Conservation (phyloP, 2,329 filamentous ascomycete species). For the Diaporthe batatas region DNA sequence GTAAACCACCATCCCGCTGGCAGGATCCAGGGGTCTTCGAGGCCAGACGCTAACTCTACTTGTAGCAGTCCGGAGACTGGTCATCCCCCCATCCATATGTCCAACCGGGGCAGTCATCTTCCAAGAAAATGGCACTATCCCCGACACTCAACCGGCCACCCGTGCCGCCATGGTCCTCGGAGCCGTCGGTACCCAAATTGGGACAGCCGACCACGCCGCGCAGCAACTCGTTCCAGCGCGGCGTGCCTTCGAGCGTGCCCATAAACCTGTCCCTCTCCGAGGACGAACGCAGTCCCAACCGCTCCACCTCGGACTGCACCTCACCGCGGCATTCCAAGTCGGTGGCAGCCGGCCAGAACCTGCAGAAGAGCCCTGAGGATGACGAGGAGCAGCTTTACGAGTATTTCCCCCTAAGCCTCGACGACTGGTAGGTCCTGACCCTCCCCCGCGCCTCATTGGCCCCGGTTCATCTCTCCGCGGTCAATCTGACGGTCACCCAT, state of each 20-base stretch:
- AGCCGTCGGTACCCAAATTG: constrained; percentile 48
- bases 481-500: not conserved
- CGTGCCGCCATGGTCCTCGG: constrained; percentile 64
- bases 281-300: constrained; percentile 70
- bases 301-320: constrained; percentile 59
- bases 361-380: constrained; percentile 75
- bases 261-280: constrained; percentile 70
- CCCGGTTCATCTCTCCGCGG: too few relatives aligned
- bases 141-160: constrained; percentile 65
- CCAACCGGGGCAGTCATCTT: constrained; percentile 60
- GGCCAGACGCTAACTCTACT: constrained; percentile 32
- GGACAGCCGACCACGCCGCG: constrained; percentile 43
- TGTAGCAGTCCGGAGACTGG: constrained; percentile 61
- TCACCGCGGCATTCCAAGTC: constrained; percentile 59
- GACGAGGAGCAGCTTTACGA: constrained; percentile 90
- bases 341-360: constrained; percentile 52
- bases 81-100: constrained; percentile 55
- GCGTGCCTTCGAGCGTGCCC: constrained; percentile 51
- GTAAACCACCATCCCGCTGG: not conserved
- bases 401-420: constrained; percentile 91
- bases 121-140: constrained; percentile 67
- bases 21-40: too few relatives aligned
- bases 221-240: constrained; percentile 45
- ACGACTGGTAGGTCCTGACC: constrained; percentile 76
- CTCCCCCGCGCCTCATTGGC: not conserved